A percentile compares a stretch with the other conserved stretches of the same genome.
Evolutionary conservation across 1,284 basidiomycete species (phyloP).

Genomic region (Ustilago loliicola): DNA sequence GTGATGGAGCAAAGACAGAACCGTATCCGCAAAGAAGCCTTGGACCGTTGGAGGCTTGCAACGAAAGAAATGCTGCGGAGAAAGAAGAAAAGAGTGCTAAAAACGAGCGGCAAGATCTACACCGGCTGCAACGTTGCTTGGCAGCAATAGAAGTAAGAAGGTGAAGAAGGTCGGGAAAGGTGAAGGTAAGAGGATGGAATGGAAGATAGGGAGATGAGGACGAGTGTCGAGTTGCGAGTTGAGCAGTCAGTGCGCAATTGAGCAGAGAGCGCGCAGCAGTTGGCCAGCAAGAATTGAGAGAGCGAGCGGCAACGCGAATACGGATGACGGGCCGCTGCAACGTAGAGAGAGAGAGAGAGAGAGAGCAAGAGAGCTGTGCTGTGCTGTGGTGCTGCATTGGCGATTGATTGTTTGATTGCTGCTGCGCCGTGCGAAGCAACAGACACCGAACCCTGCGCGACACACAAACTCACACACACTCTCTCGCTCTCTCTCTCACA

Average conservation of each 20-base stretch:
- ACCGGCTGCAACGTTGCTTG: not conserved
- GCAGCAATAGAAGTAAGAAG: constrained; percentile 5
- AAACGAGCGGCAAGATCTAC: not conserved
- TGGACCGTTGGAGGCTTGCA: not conserved
- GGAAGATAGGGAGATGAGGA: not conserved
- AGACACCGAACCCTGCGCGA: no score
- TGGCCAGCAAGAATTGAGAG: not conserved
- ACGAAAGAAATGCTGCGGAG: not conserved
- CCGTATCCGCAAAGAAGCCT: not conserved
- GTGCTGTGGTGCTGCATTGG: not conserved
- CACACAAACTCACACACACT: not conserved
- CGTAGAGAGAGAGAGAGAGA: not conserved
- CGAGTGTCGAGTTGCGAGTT: not conserved
- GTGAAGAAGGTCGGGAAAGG: not conserved
- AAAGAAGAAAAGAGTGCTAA: constrained; percentile 1
- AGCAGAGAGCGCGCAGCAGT: constrained; percentile 1
- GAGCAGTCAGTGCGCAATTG: constrained; percentile 4
- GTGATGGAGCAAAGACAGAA: constrained; percentile 2
- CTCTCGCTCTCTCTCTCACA: no score
- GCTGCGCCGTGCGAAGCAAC: no score
- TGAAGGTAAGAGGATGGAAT: constrained; percentile 3
- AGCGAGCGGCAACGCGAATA: not conserved
- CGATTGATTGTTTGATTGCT: no score
- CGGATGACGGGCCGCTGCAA: not conserved
- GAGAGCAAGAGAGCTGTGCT: not conserved